Conservation (phyloP, 225 moss, liverwort and hornwort species). For the Sphagnum tenellum region DNA sequence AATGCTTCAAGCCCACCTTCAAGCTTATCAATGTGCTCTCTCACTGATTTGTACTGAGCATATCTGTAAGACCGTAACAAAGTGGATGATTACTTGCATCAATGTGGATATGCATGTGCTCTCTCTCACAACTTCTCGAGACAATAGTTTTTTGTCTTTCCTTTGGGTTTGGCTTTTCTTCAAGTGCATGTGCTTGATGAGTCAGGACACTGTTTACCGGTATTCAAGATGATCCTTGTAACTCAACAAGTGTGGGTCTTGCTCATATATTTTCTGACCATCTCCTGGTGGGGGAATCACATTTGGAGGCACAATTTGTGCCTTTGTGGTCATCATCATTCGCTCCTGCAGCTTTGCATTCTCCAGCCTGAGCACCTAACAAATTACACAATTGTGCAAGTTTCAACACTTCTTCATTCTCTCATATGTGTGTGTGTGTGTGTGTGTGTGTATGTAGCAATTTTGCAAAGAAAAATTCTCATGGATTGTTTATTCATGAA, state of each 20-base stretch:
- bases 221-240: conserved; percentile 6
- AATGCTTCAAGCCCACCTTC: conserved; percentile 6
- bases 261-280: conserved; percentile 8
- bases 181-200: too few relatives aligned
- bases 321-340: background rate
- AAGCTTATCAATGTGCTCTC: conserved; percentile 1
- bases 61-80: background rate
- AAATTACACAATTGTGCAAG: background rate
- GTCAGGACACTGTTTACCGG: conserved; percentile 1
- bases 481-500: too few relatives aligned
- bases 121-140: too few relatives aligned
- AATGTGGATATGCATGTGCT: too few relatives aligned
- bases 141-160: too few relatives aligned
- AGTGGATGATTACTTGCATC: too few relatives aligned
- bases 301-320: background rate
- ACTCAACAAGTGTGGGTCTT: conserved; percentile 2
- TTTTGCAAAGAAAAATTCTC: too few relatives aligned
- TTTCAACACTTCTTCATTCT: too few relatives aligned
- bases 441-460: too few relatives aligned
- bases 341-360: conserved; percentile 1
- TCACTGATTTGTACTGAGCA: conserved; percentile 3
- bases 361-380: conserved; percentile 1
- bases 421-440: too few relatives aligned
- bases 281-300: conserved; percentile 8
- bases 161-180: too few relatives aligned